Conservation (phyloP, 345 rosid genomes). For the Euphorbia lathyris region DNA sequence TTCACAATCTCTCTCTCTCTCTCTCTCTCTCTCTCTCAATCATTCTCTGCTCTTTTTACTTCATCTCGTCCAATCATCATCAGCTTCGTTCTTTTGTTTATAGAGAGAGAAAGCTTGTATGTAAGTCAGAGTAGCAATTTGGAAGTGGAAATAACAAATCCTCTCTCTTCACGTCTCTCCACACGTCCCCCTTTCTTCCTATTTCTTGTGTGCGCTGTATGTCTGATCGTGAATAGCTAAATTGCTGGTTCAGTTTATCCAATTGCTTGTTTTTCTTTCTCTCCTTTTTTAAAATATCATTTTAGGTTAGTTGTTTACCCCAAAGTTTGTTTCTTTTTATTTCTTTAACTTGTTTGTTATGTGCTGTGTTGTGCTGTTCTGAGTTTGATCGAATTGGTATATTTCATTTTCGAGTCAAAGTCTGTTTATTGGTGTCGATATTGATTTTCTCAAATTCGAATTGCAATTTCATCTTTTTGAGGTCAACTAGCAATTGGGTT, state of each 20-base stretch:
- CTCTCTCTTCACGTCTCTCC: conserved; percentile 26
- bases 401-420: background rate
- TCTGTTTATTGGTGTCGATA: background rate
- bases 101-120: conserved; percentile 10
- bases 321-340: conserved; percentile 2
- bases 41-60: conserved; percentile 23
- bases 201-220: background rate
- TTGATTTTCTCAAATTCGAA: background rate
- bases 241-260: conserved; percentile 6
- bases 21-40: conserved; percentile 28
- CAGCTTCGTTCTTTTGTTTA: background rate
- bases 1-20: conserved; percentile 1
- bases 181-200: background rate
- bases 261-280: background rate
- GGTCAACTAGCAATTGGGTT: conserved; percentile 6
- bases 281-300: background rate
- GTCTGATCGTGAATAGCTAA: conserved; percentile 10
- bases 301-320: background rate
- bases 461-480: background rate
- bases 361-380: background rate
- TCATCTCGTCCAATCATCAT: conserved; percentile 43
- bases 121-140: background rate
- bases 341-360: background rate
- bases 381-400: conserved; percentile 8
- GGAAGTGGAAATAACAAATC: background rate